Conservation (phyloP, 345 rosid genomes). For the Carallia pectinifolia region DNA sequence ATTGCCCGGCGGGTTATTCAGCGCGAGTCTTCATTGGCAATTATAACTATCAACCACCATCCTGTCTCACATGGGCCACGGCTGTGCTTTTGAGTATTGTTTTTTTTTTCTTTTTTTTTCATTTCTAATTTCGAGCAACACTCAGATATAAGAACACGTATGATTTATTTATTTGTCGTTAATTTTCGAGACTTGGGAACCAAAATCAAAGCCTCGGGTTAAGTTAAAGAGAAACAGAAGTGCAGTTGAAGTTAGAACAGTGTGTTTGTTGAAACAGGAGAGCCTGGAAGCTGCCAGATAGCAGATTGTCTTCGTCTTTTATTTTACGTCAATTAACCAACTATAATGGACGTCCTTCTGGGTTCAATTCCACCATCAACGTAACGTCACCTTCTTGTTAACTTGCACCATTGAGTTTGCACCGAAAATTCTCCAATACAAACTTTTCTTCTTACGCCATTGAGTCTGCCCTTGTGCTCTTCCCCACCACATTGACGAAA, state of each 20-base stretch:
- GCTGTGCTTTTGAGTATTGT: too few relatives aligned
- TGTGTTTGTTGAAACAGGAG: background rate
- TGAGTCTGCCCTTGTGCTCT: background rate
- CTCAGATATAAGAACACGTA: too few relatives aligned
- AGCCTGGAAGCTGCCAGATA: conserved; percentile 7
- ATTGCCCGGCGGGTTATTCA: too few relatives aligned
- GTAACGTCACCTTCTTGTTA: background rate
- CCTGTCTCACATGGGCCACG: too few relatives aligned
- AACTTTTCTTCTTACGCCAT: background rate
- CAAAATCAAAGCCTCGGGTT: too few relatives aligned
- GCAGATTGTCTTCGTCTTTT: conserved; percentile 6
- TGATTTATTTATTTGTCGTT: too few relatives aligned
- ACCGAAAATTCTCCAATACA: conserved; percentile 14
- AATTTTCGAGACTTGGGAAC: too few relatives aligned
- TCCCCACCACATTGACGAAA: conserved; percentile 16
- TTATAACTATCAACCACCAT: too few relatives aligned
- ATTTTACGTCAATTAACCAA: conserved; percentile 3
- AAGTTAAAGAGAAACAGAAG: too few relatives aligned
- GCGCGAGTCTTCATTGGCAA: too few relatives aligned
- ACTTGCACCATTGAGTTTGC: conserved; percentile 9
- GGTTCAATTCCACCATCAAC: conserved; percentile 7
- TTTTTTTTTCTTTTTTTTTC: too few relatives aligned
- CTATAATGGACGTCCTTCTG: conserved; percentile 4
- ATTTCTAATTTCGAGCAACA: too few relatives aligned
- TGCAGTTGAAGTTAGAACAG: background rate